Conservation (phyloP, 2,329 filamentous ascomycete species). For the Pseudogymnoascus sp. region DNA sequence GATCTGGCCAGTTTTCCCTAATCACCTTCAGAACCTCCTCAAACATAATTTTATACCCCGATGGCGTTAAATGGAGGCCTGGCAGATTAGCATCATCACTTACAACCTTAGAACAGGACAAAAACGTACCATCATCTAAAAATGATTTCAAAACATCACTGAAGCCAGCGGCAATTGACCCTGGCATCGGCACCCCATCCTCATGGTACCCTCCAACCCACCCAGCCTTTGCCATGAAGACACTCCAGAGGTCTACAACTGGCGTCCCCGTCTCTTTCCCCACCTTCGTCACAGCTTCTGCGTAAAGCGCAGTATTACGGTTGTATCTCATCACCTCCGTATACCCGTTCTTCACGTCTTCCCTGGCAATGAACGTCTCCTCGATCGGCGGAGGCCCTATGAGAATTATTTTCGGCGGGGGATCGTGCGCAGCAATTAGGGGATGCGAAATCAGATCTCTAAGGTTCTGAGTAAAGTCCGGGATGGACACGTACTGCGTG, state of each 20-base stretch:
- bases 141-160: slow-evolving; percentile 17
- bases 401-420: slow-evolving; percentile 56
- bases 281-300: slow-evolving; percentile 55
- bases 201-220: slow-evolving; percentile 16
- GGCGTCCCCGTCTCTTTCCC: slow-evolving; percentile 36
- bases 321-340: background rate
- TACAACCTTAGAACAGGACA: background rate
- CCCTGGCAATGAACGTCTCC: slow-evolving; percentile 51
- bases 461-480: slow-evolving; percentile 66
- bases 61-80: slow-evolving; percentile 27
- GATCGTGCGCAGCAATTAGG: slow-evolving; percentile 58
- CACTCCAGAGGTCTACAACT: slow-evolving; percentile 71
- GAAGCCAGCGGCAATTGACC: slow-evolving; percentile 15
- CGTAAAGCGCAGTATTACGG: slow-evolving; percentile 48
- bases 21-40: slow-evolving; percentile 20
- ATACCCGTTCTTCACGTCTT: slow-evolving; percentile 38
- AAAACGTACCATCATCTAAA: slow-evolving; percentile 18
- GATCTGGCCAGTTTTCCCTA: slow-evolving; percentile 20
- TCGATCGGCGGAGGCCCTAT: slow-evolving; percentile 80
- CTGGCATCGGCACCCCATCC: slow-evolving; percentile 13
- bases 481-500: slow-evolving; percentile 67
- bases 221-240: slow-evolving; percentile 61
- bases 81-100: background rate
- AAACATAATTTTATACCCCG: slow-evolving; percentile 26
- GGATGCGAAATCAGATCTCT: slow-evolving; percentile 64